These are phyloP conservation scores for Aureobasidium sp. DNA, from an alignment of 2,329 filamentous ascomycete genomes.

Conservation along the genomic window DNA sequence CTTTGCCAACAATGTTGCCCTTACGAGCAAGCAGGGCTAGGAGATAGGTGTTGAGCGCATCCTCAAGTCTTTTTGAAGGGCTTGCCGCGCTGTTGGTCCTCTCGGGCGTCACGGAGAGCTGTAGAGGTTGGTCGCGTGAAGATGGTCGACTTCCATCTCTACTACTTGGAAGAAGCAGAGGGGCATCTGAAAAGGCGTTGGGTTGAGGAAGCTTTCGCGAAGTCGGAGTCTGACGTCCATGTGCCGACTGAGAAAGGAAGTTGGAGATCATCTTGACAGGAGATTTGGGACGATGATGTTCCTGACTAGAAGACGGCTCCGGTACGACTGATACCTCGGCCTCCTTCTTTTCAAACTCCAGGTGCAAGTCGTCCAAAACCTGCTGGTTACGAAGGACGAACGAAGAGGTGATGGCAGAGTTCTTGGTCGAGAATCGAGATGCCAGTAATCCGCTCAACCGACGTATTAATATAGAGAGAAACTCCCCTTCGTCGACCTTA, in stretches of 20 bases:
- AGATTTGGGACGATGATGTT: conserved; percentile 63
- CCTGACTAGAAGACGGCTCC: conserved; percentile 21
- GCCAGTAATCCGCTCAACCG: conserved; percentile 67
- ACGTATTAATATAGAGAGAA: conserved; percentile 67
- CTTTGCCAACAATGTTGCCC: conserved; percentile 75
- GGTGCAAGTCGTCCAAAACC: conserved; percentile 58
- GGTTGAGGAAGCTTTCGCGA: conserved; percentile 22
- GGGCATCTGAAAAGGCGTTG: conserved; percentile 24
- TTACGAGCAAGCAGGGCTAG: conserved; percentile 77
- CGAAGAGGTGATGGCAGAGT: conserved; percentile 56
- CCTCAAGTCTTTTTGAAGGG: conserved; percentile 67
- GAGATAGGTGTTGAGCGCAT: conserved; percentile 77
- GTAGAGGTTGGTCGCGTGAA: conserved; percentile 24
- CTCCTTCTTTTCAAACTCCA: conserved; percentile 23
- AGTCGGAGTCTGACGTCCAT: conserved; percentile 24
- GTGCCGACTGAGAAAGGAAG: conserved; percentile 57
- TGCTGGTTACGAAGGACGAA: conserved; percentile 74
- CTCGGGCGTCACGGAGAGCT: conserved; percentile 1
- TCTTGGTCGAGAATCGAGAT: conserved; percentile 61
- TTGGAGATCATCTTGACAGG: conserved; percentile 86
- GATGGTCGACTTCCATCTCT: conserved; percentile 29
- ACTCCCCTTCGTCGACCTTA: conserved; percentile 63
- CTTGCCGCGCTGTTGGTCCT: conserved; percentile 33
- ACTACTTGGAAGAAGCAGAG: conserved; percentile 31
- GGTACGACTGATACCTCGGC: conserved; percentile 37